These are phyloP conservation scores for Excoecaria agallocha DNA, from an alignment of 345 rosid genomes.

Conservation along the genomic window DNA sequence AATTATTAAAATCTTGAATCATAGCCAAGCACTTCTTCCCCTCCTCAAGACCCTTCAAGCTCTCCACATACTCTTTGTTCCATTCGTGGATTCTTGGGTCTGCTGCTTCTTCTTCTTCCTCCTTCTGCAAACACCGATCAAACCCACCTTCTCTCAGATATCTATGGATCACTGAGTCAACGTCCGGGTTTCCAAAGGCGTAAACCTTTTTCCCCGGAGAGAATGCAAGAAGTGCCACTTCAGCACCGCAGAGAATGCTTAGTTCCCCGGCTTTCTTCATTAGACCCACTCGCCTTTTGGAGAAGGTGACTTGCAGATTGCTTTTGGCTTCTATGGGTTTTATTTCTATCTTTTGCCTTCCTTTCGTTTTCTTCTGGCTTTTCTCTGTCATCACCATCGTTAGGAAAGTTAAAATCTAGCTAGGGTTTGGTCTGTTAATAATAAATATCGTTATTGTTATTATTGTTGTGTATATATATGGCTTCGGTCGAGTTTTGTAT, in stretches of 20 bases:
- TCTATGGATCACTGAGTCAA: constrained; percentile 18
- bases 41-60: constrained; percentile 25
- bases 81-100: constrained; percentile 5
- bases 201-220: constrained; percentile 37
- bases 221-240: constrained; percentile 30
- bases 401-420: no score
- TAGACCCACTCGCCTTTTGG: constrained; percentile 25
- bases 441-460: no score
- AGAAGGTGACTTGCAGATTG: constrained; percentile 23
- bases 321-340: constrained; percentile 15
- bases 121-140: background rate
- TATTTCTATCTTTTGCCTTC: constrained; percentile 17
- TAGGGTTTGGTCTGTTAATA: no score
- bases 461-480: no score
- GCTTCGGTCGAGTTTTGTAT: no score
- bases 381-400: constrained; percentile 19
- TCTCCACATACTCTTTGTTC: constrained; percentile 20
- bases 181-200: constrained; percentile 30
- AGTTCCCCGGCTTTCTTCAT: constrained; percentile 42
- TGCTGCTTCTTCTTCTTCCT: background rate
- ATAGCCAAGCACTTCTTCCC: constrained; percentile 18
- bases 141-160: constrained; percentile 5
- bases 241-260: constrained; percentile 30
- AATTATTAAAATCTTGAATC: constrained; percentile 18
- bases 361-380: constrained; percentile 13